A percentile compares a stretch with the other conserved stretches of the same genome.
Evolutionary conservation across 1,284 basidiomycete species (phyloP).

Genomic region (Irpex rosettiformis): DNA sequence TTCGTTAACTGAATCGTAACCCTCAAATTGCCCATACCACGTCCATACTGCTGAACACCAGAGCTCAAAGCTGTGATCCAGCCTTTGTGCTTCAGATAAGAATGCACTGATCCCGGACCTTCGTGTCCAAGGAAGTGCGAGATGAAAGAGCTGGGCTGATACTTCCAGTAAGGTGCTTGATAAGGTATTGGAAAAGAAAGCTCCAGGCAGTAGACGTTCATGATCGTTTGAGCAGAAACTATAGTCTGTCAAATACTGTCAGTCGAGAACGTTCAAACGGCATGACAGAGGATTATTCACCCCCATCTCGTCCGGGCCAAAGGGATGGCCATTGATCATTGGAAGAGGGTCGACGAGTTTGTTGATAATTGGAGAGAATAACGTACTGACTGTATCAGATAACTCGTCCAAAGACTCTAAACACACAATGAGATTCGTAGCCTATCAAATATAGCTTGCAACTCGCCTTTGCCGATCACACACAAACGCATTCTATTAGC

Average conservation of each 20-base stretch:
- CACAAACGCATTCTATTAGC: conserved; percentile 93
- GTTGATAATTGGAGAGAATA: conserved; percentile 80
- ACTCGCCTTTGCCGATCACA: conserved; percentile 82
- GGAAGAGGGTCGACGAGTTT: conserved; percentile 62
- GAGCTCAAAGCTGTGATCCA: conserved; percentile 85
- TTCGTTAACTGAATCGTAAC: conserved; percentile 79
- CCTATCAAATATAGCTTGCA: conserved; percentile 2
- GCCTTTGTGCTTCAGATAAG: conserved; percentile 88
- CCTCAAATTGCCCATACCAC: conserved; percentile 91
- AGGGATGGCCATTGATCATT: conserved; percentile 75
- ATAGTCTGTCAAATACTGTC: conserved; percentile 52
- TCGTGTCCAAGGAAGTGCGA: conserved; percentile 94
- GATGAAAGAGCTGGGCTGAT: conserved; percentile 82
- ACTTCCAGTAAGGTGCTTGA: conserved; percentile 74
- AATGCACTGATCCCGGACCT: conserved; percentile 90
- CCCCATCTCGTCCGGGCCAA: conserved; percentile 69
- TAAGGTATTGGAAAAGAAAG: conserved; percentile 88
- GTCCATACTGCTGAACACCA: conserved; percentile 71
- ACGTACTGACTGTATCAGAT: conserved; percentile 60
- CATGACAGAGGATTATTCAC: conserved; percentile 44
- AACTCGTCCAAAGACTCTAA: conserved; percentile 82
- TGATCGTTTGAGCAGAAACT: conserved; percentile 87
- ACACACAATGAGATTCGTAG: conserved; percentile 12
- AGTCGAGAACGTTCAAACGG: neutral
- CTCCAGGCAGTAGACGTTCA: conserved; percentile 86